Evolutionary conservation across 306 rosid species (phyloP), one percentile per base, ranked within the genome.

Genomic region (Begonia peltatifolia): DNA sequence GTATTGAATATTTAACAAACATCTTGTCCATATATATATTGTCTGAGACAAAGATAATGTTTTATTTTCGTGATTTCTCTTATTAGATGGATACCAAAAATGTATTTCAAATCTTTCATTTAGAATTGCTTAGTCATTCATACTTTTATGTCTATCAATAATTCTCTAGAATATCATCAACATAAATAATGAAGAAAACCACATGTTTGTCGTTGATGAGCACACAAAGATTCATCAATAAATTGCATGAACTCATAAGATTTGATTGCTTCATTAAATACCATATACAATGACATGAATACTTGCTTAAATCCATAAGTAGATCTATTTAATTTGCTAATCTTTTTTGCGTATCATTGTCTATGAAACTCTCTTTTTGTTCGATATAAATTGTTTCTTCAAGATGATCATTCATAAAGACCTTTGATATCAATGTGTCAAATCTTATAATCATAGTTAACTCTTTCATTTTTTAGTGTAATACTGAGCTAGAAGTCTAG

Each of bases 231-330:
- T 9, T 17, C 36, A 52, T 52, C 35, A 17, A 52, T 4, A 10
- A 17, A 17, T 22, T 52, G n/a, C 3, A 17, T 38, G 22, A 1
- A 52, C 3, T 14, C 55, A 52, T 52, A 52, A 22, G 3, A 17
- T 14, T 12, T 52, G 1, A 18, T 52, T 10, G 55, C 41, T 20
- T 52, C 55, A 52, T 20, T 11, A 52, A 52, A 2, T 52, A 30
- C 6, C 9, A 52, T 52, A 17, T 17, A 17, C 36, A 12, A 52
- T 52, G 55, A 52, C 22, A 11, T 52, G 10, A 38, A 52, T 2
- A 38, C 55, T 18, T 52, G 38, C 38, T 52, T 52, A 5, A 52
- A 38, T 52, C 46, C 55, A 52, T 52, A 52, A 18, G 9, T 20
- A 12, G 13, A 52, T 38, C 55, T 52, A 2, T 52, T 16, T 17